A percentile compares a stretch with the other conserved stretches of the same genome.
Evolutionary conservation across 257 asterid species (phyloP).

Genomic region (Osmanthus fragrans): DNA sequence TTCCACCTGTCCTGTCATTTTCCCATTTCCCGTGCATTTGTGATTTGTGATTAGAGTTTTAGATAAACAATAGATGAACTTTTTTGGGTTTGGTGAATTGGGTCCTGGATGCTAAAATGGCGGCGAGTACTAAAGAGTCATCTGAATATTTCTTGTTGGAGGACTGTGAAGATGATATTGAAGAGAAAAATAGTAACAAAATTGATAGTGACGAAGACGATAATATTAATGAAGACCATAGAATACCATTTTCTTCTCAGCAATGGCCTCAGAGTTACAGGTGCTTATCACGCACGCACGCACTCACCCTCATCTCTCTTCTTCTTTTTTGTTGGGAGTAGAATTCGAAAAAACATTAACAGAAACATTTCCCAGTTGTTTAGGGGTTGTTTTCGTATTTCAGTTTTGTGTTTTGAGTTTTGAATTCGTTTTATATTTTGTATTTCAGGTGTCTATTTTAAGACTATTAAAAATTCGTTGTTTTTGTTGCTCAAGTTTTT

Average conservation of each 20-base stretch:
- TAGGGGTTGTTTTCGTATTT: too few species aligned
- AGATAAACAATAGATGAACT: background rate
- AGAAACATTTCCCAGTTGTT: background rate
- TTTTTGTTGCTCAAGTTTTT: too few species aligned
- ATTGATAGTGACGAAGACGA: conserved; percentile 20
- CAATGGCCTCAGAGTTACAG: conserved; percentile 75
- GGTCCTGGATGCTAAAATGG: conserved; percentile 21
- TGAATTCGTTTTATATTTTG: too few species aligned
- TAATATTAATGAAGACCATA: conserved; percentile 15
- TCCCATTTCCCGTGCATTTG: background rate
- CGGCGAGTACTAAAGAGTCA: conserved; percentile 25
- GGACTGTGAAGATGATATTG: conserved; percentile 33
- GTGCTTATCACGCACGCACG: conserved; percentile 31
- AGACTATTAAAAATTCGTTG: too few species aligned
- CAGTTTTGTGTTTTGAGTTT: too few species aligned
- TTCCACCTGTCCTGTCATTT: background rate
- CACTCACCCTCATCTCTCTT: background rate
- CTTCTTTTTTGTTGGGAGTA: conserved; percentile 15
- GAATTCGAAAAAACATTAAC: too few species aligned
- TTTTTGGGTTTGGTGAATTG: background rate
- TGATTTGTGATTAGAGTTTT: too few species aligned
- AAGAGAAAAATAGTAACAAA: conserved; percentile 25
- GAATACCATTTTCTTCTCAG: conserved; percentile 37
- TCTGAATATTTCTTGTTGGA: conserved; percentile 35
- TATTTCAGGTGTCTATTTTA: too few species aligned